These are phyloP conservation scores for Penicillium malachiteum DNA, from an alignment of 495 filamentous ascomycete genomes.

Conservation along the genomic window DNA sequence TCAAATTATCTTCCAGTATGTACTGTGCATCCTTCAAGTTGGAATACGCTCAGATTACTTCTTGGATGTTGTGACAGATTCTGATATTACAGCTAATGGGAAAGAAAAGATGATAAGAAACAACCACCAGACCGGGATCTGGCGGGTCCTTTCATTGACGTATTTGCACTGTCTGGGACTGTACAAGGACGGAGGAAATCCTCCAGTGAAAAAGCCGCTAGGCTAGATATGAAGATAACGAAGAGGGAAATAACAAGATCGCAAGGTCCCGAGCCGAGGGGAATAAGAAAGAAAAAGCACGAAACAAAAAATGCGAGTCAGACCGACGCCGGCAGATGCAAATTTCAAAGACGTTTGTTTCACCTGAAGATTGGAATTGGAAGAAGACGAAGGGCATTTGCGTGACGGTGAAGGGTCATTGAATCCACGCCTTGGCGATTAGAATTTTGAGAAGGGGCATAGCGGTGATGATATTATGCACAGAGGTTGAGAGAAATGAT, in stretches of 20 bases:
- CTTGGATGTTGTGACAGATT: too few relatives aligned
- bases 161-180: slow-evolving; percentile 1
- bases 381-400: slow-evolving; percentile 9
- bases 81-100: too few relatives aligned
- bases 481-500: slow-evolving; percentile 1
- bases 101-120: too few relatives aligned
- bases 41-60: too few relatives aligned
- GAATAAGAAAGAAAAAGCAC: neutral
- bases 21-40: too few relatives aligned
- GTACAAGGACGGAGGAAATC: neutral
- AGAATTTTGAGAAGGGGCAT: neutral
- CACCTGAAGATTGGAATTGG: neutral
- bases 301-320: slow-evolving; percentile 18
- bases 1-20: too few relatives aligned
- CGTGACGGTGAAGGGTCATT: slow-evolving; percentile 10
- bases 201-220: neutral
- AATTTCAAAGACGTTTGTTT: slow-evolving; percentile 7
- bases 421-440: too few relatives aligned
- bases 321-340: slow-evolving; percentile 28
- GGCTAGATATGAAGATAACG: neutral
- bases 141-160: neutral
- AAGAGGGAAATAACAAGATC: neutral
- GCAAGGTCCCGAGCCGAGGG: neutral
- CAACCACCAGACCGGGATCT: too few relatives aligned
- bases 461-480: slow-evolving; percentile 13